Conservation (phyloP, 2,329 filamentous ascomycete genomes). For the Colletotrichum lentis region DNA sequence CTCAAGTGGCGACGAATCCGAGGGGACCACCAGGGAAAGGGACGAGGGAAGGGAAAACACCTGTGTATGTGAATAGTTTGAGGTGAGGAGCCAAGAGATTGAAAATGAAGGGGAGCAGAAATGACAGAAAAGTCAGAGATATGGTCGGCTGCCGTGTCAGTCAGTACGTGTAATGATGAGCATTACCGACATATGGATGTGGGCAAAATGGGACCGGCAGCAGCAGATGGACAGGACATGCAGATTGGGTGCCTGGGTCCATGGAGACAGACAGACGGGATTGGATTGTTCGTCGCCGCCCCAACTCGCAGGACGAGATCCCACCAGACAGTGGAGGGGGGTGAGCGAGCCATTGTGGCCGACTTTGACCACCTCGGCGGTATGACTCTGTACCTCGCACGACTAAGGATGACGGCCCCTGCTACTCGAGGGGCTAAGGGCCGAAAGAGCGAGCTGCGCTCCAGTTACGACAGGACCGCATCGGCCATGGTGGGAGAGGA, state of each 20-base stretch:
- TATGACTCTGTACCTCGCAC: neutral
- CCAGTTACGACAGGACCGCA: slow-evolving; percentile 8
- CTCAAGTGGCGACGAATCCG: slow-evolving; percentile 10
- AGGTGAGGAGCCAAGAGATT: neutral
- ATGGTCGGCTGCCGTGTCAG: slow-evolving; percentile 3
- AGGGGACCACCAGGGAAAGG: neutral
- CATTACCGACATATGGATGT: slow-evolving; percentile 1
- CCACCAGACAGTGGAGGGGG: slow-evolving; percentile 16
- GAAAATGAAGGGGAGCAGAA: neutral
- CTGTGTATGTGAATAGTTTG: neutral
- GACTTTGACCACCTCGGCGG: neutral
- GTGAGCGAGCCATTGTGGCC: neutral
- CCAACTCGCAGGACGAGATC: slow-evolving; percentile 12
- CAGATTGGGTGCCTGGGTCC: slow-evolving; percentile 5
- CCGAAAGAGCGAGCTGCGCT: slow-evolving; percentile 8
- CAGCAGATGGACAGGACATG: slow-evolving; percentile 23
- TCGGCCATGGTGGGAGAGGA: slow-evolving; percentile 5
- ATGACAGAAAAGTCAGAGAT: slow-evolving; percentile 7
- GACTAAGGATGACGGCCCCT: neutral
- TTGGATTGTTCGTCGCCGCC: slow-evolving; percentile 8
- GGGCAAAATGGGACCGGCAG: slow-evolving; percentile 12
- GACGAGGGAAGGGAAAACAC: neutral
- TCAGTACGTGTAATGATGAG: slow-evolving; percentile 29
- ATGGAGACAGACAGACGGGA: slow-evolving; percentile 1
- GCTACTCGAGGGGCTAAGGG: neutral